These are phyloP conservation scores for Tolypocladium nubicola DNA, from an alignment of 2,329 filamentous ascomycete species.

Conservation along the genomic window DNA sequence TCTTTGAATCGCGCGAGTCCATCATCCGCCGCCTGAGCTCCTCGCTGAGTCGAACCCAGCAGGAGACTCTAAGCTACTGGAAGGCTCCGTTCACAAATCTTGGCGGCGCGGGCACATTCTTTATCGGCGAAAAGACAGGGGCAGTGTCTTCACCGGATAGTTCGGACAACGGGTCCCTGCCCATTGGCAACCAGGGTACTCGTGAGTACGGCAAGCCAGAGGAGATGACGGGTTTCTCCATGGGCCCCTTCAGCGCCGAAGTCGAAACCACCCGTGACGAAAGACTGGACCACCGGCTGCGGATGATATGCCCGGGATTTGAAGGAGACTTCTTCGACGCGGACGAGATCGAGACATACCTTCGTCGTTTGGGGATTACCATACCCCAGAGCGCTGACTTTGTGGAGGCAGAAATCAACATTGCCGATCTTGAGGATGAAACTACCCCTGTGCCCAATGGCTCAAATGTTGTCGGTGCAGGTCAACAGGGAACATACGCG, in stretches of 20 bases:
- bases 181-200: conserved; percentile 27
- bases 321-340: conserved; percentile 69
- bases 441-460: background rate
- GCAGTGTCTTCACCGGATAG: background rate
- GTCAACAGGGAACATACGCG: background rate
- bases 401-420: conserved; percentile 46
- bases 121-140: conserved; percentile 17
- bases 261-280: conserved; percentile 29
- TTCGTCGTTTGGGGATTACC: conserved; percentile 50
- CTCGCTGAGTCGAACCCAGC: conserved; percentile 18
- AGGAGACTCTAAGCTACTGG: conserved; percentile 45
- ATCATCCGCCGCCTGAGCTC: conserved; percentile 31
- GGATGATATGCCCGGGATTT: conserved; percentile 48
- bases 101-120: conserved; percentile 60
- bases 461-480: background rate
- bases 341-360: conserved; percentile 66
- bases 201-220: conserved; percentile 11
- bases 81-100: conserved; percentile 52
- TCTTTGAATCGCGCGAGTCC: conserved; percentile 41
- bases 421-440: conserved; percentile 22
- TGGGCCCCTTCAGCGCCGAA: conserved; percentile 36
- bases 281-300: conserved; percentile 34
- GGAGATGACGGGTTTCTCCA: conserved; percentile 19
- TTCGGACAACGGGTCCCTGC: conserved; percentile 1
- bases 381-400: conserved; percentile 52